A percentile compares a stretch with the other conserved stretches of the same genome.
phyloP scores from a whole-genome alignment of 169 alveolate genomes.

The Fabrea salina region DNA sequence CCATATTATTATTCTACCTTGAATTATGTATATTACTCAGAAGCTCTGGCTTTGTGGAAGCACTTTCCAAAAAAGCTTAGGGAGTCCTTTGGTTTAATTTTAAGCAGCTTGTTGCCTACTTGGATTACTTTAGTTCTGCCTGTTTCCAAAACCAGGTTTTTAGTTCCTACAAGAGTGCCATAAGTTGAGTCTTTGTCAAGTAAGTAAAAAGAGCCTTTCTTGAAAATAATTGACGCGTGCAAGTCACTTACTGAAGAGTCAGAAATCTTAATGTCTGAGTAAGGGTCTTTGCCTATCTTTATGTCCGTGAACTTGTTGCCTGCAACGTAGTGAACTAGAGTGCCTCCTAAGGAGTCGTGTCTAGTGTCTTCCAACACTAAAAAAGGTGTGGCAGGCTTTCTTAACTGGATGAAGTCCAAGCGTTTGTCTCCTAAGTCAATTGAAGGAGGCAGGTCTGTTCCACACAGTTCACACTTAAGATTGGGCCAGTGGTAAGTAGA shows the following conservation, averaged over 20 bases:
- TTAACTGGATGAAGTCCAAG: background rate
- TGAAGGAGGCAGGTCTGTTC: constrained; percentile 74
- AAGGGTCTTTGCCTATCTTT: constrained; percentile 81
- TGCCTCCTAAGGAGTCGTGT: constrained; percentile 60
- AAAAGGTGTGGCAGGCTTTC: background rate
- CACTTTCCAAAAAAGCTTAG: background rate
- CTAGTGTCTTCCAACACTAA: constrained; percentile 18
- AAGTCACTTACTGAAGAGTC: constrained; percentile 76
- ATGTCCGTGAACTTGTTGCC: constrained; percentile 63
- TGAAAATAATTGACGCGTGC: constrained; percentile 83
- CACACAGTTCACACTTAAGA: constrained; percentile 80
- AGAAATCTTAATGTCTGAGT: constrained; percentile 72
- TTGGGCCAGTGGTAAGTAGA: background rate
- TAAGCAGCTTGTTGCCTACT: background rate
- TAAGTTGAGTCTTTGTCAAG: constrained; percentile 96
- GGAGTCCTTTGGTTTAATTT: background rate
- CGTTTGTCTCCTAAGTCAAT: constrained; percentile 31
- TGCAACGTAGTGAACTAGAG: constrained; percentile 76
- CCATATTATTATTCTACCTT: too few species aligned
- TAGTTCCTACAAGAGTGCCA: constrained; percentile 94
- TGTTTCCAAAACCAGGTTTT: constrained; percentile 48
- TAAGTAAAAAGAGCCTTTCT: constrained; percentile 88
- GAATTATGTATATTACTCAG: too few species aligned
- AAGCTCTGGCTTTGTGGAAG: too few species aligned
- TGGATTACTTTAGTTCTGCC: background rate